phyloP scores from a whole-genome alignment of 2,329 filamentous ascomycete species.

The Exophiala phaeomuriformis region DNA sequence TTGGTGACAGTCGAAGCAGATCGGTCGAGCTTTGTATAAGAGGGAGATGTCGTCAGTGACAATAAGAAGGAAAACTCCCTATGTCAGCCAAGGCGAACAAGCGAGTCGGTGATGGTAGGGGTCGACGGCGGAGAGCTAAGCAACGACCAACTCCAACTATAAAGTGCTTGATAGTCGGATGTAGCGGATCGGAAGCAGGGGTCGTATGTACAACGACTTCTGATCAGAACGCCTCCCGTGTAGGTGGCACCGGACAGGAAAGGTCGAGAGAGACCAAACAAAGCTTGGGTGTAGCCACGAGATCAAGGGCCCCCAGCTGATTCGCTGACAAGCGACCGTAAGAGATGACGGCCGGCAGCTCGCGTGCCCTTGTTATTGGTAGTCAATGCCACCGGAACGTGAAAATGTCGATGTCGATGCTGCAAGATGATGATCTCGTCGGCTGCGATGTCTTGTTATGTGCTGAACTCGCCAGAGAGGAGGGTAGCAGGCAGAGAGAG shows the following conservation, averaged over 20 bases:
- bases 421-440: not conserved
- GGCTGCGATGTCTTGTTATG: not conserved
- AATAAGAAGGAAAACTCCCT: constrained; percentile 10
- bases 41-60: not conserved
- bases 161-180: constrained; percentile 20
- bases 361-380: constrained; percentile 17
- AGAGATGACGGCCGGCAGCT: not conserved
- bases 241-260: not conserved
- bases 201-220: not conserved
- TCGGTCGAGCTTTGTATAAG: not conserved
- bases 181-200: constrained; percentile 9
- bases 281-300: constrained; percentile 17
- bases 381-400: not conserved
- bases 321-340: constrained; percentile 13
- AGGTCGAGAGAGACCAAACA: constrained; percentile 11
- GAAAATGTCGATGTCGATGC: constrained; percentile 6
- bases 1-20: not conserved
- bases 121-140: constrained; percentile 4
- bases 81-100: constrained; percentile 11
- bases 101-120: constrained; percentile 6
- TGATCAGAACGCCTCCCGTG: not conserved
- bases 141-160: constrained; percentile 6
- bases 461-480: not conserved
- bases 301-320: constrained; percentile 6
- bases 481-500: not conserved